Evolutionary conservation across 2,329 filamentous ascomycete species (phyloP).

Genomic region (Lasiodiplodia sp.): DNA sequence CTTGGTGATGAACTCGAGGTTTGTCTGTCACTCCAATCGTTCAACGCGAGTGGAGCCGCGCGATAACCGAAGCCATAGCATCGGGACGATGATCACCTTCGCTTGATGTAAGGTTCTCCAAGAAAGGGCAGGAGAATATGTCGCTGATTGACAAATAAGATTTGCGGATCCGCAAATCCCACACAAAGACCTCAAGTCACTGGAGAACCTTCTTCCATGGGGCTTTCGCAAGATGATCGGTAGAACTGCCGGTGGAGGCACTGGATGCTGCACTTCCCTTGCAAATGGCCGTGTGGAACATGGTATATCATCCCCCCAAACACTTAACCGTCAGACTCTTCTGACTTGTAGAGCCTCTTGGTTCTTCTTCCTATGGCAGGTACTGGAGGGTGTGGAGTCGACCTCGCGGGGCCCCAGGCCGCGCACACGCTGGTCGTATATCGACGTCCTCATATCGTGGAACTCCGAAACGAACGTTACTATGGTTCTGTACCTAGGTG

Average conservation of each 20-base stretch:
- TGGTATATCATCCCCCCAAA: background rate
- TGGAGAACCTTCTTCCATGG: background rate
- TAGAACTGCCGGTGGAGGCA: background rate
- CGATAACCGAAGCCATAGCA: too few relatives aligned
- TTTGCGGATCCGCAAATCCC: background rate
- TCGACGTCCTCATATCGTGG: too few relatives aligned
- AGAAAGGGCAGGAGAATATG: background rate
- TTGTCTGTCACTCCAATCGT: too few relatives aligned
- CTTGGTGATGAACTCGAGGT: too few relatives aligned
- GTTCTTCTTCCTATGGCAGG: background rate
- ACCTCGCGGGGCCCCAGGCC: too few relatives aligned
- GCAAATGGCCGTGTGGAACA: background rate
- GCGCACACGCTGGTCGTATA: too few relatives aligned
- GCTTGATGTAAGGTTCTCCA: background rate
- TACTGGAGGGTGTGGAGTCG: background rate
- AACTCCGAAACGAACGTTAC: too few relatives aligned
- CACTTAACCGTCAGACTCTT: too few relatives aligned
- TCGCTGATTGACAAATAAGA: background rate
- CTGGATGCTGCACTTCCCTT: background rate
- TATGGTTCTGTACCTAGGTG: too few relatives aligned
- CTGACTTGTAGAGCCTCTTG: background rate
- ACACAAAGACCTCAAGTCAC: background rate
- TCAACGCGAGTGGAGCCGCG: too few relatives aligned
- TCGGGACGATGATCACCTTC: background rate
- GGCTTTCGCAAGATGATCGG: slow-evolving; percentile 1